Conservation (phyloP, 306 rosid species). For the Acacia acuminata region DNA sequence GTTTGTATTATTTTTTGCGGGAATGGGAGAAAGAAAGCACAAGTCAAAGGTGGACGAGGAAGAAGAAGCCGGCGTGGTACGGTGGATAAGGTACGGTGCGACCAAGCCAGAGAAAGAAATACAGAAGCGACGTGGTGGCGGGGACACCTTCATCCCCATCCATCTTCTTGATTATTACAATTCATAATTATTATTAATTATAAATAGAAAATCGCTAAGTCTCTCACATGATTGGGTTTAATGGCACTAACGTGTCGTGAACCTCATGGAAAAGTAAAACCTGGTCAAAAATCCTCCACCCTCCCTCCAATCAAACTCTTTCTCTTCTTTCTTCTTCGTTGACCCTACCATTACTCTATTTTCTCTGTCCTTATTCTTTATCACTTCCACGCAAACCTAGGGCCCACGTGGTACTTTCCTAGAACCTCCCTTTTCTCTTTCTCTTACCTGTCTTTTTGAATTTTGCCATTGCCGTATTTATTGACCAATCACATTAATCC, state of each 20-base stretch:
- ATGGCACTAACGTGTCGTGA: conserved; percentile 30
- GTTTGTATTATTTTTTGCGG: no score
- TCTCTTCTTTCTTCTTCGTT: conserved; percentile 28
- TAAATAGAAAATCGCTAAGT: background rate
- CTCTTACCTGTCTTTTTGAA: conserved; percentile 60
- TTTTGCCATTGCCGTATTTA: conserved; percentile 54
- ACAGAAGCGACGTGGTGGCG: conserved; percentile 37
- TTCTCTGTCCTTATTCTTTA: background rate
- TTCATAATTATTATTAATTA: conserved; percentile 1
- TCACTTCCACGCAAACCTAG: conserved; percentile 10
- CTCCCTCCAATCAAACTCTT: conserved; percentile 34
- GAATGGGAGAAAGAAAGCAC: background rate
- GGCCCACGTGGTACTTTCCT: conserved; percentile 55
- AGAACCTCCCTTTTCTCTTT: conserved; percentile 17
- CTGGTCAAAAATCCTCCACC: conserved; percentile 47
- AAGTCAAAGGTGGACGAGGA: background rate
- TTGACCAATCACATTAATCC: conserved; percentile 54
- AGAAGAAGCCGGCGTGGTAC: conserved; percentile 54
- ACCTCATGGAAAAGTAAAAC: conserved; percentile 22
- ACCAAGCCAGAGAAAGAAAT: conserved; percentile 27
- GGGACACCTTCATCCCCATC: background rate
- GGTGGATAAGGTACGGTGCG: conserved; percentile 68
- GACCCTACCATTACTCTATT: conserved; percentile 25
- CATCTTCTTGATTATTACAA: background rate
- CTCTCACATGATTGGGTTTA: conserved; percentile 49